These are phyloP conservation scores for Emydomyces testavorans DNA, from an alignment of 2,329 filamentous ascomycete species.

Conservation along the genomic window DNA sequence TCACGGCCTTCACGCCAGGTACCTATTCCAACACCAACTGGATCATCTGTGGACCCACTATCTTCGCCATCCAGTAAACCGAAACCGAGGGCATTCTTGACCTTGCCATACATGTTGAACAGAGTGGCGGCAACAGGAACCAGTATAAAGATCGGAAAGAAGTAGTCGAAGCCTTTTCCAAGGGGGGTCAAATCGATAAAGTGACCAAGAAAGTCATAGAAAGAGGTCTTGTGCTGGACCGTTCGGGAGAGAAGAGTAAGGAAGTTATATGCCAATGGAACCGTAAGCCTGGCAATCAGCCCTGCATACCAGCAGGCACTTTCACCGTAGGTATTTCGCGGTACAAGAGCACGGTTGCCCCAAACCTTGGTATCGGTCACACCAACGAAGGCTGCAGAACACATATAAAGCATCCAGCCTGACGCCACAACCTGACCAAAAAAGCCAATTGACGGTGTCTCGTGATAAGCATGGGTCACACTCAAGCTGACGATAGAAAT, in stretches of 20 bases:
- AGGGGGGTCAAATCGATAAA: constrained; percentile 74
- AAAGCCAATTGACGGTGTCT: constrained; percentile 67
- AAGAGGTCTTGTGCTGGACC: constrained; percentile 66
- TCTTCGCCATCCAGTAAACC: constrained; percentile 59
- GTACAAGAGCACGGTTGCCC: constrained; percentile 83
- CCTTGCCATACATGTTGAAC: constrained; percentile 78
- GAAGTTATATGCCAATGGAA: constrained; percentile 93
- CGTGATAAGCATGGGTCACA: constrained; percentile 55
- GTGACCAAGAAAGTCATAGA: constrained; percentile 74
- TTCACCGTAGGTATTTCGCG: constrained; percentile 82
- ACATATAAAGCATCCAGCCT: constrained; percentile 94
- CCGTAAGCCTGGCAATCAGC: constrained; percentile 82
- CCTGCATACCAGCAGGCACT: constrained; percentile 92
- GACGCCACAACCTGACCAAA: constrained; percentile 75
- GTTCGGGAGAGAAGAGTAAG: constrained; percentile 69
- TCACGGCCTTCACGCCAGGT: constrained; percentile 87
- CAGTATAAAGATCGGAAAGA: constrained; percentile 81
- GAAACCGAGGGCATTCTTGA: constrained; percentile 67
- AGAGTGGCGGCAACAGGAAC: constrained; percentile 73
- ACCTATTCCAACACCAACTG: constrained; percentile 58
- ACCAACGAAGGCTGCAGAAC: constrained; percentile 70
- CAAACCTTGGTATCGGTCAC: constrained; percentile 94
- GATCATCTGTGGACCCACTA: constrained; percentile 50
- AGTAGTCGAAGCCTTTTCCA: constrained; percentile 70
- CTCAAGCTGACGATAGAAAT: constrained; percentile 58